phyloP scores from a whole-genome alignment of 805 yeast genomes.

The Zygosaccharomyces siamensis region DNA sequence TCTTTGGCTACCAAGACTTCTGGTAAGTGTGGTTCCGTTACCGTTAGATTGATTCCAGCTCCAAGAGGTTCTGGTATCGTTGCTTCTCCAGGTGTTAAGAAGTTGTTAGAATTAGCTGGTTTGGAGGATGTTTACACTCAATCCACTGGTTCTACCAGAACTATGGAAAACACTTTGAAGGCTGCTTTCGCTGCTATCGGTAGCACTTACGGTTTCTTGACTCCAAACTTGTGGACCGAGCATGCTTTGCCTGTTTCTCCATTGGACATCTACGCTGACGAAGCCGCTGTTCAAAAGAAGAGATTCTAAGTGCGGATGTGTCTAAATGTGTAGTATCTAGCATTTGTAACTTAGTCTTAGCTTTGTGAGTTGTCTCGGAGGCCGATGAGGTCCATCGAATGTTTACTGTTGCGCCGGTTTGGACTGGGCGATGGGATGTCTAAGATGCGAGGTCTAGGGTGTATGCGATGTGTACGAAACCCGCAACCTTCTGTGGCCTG shows the following conservation, averaged over 20 bases:
- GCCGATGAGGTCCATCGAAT: no score
- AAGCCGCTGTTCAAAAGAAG: slow-evolving; percentile 70
- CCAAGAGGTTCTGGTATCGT: slow-evolving; percentile 99
- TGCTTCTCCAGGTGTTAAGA: slow-evolving; percentile 99
- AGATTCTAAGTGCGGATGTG: slow-evolving; percentile 49
- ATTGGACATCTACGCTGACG: slow-evolving; percentile 89
- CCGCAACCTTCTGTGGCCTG: no score
- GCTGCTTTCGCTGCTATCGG: slow-evolving; percentile 99
- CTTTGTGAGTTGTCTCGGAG: background rate
- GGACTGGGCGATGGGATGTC: no score
- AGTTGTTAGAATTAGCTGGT: slow-evolving; percentile 98
- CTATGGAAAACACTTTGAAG: slow-evolving; percentile 99
- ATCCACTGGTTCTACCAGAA: slow-evolving; percentile 98
- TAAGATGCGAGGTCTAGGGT: no score
- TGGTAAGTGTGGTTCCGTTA: slow-evolving; percentile 99
- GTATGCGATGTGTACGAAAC: no score
- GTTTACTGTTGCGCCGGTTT: no score
- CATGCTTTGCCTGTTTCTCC: slow-evolving; percentile 85
- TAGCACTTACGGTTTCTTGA: slow-evolving; percentile 99
- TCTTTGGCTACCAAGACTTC: slow-evolving; percentile 96
- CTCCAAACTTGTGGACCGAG: slow-evolving; percentile 97
- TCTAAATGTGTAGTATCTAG: slow-evolving; percentile 2
- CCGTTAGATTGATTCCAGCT: slow-evolving; percentile 98
- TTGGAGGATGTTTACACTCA: slow-evolving; percentile 98
- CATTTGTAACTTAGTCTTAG: background rate